Evolutionary conservation across 225 moss, liverwort and hornwort species (phyloP).

Genomic region (Thuidium tamariscinum): DNA sequence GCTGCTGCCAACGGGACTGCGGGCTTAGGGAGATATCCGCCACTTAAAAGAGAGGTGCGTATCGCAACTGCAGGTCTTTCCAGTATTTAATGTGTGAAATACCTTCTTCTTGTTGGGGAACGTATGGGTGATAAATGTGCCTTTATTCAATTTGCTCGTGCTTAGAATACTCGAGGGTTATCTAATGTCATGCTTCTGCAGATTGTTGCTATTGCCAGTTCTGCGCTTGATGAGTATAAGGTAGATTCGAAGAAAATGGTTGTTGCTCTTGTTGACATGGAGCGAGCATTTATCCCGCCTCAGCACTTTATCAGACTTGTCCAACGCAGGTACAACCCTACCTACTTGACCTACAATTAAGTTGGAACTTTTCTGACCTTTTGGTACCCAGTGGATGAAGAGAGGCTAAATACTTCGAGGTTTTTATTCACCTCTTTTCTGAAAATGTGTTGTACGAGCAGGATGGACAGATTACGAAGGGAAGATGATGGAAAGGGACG

Average conservation of each 20-base stretch:
- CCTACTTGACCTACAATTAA: not conserved
- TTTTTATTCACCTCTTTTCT: not conserved
- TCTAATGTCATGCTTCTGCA: constrained; percentile 7
- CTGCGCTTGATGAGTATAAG: constrained; percentile 79
- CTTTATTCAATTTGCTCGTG: not conserved
- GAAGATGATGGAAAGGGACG: constrained; percentile 82
- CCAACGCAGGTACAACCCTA: constrained; percentile 58
- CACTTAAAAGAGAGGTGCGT: constrained; percentile 80
- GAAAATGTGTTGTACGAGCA: constrained; percentile 13
- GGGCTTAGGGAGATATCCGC: constrained; percentile 85
- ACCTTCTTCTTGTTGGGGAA: not conserved
- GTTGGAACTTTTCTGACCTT: not conserved
- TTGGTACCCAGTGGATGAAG: not conserved
- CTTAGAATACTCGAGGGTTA: not conserved
- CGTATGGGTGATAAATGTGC: not conserved
- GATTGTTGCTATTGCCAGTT: constrained; percentile 96
- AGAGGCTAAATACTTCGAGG: not conserved
- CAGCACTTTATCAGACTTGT: constrained; percentile 97
- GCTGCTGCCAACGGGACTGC: constrained; percentile 77
- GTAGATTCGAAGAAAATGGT: constrained; percentile 88
- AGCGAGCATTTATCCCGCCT: constrained; percentile 91
- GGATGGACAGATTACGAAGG: constrained; percentile 85
- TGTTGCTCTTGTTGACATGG: constrained; percentile 91
- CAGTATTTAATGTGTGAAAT: not conserved
- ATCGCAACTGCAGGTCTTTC: not conserved